Evolutionary conservation across 495 filamentous ascomycete species (phyloP), one percentile per base, ranked within the genome.

Genomic region (Talaromyces wortmannii): DNA sequence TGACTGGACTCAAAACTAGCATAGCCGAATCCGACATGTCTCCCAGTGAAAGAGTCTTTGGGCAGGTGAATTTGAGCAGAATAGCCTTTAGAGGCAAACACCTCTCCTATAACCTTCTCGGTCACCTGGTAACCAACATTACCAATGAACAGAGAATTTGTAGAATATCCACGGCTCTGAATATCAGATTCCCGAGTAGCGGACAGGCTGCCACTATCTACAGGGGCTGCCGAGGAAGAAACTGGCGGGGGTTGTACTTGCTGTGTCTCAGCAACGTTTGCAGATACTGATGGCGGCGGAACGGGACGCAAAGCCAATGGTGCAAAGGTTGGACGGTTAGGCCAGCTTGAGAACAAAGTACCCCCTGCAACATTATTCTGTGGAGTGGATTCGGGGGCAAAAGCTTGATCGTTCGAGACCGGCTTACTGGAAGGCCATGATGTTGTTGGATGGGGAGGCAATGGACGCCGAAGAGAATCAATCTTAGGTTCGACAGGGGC

Each of bases 11-110:
- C 68, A 72, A 94, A 96, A 56, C 81, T 80, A 48, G 97, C 81
- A 63, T 97, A 99, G 45, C 90, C 95, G 62, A 96, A 97, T 44
- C 94, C 94, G 77, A 95, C 96, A 64, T 84, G 87, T 58, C 82
- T 81, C 15, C 89, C 89, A 55, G 84, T 83, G 5, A 88, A 86
- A 75, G 74, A 75, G 61, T 97, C 91, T 44, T 87, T 89, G n/a
- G 92, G 92, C 48, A 99, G 82, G 59, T 89, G 80, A 42, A 96
- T 83, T 58, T 84, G 80, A 57, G 83, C 78, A 67, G 95, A 82
- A 55, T 78, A 77, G 23, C 82, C 83, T 64, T 87, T 84, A 45
- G 84, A 79, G 62, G 81, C 80, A 70, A 97, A 97, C 64, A 86
- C 85, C 54, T 86, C 83, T 50, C 76, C 75, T 46, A 99, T 75